These are phyloP conservation scores for Pyricularia sp. DNA, from an alignment of 2,329 filamentous ascomycete genomes.

Conservation along the genomic window DNA sequence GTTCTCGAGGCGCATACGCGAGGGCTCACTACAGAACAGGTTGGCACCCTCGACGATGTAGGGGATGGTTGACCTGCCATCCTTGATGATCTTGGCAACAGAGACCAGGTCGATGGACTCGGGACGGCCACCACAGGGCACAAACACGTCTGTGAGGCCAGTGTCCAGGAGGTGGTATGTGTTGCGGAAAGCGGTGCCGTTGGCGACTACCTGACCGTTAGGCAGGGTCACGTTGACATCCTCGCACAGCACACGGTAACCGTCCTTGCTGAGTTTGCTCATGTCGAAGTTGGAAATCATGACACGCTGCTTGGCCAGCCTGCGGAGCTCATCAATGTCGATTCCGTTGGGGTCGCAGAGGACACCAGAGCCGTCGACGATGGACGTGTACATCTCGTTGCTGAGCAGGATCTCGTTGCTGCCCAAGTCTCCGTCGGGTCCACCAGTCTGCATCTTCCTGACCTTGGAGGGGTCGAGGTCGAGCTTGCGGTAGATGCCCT, in stretches of 20 bases:
- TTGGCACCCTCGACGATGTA: constrained; percentile 96
- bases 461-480: constrained; percentile 78
- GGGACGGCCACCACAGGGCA: constrained; percentile 91
- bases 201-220: constrained; percentile 74
- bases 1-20: constrained; percentile 87
- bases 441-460: constrained; percentile 93
- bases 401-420: constrained; percentile 96
- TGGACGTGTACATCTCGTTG: constrained; percentile 89
- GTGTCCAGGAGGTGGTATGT: constrained; percentile 84
- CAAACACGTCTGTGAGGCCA: constrained; percentile 76
- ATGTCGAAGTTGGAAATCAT: constrained; percentile 88
- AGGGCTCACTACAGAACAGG: constrained; percentile 96
- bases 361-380: constrained; percentile 95
- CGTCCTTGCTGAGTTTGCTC: constrained; percentile 75
- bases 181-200: constrained; percentile 94
- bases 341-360: constrained; percentile 88
- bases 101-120: constrained; percentile 92
- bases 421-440: constrained; percentile 90
- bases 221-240: constrained; percentile 85
- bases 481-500: constrained; percentile 94
- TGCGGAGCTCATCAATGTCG: constrained; percentile 68
- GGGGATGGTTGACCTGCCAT: constrained; percentile 79
- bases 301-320: constrained; percentile 73
- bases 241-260: constrained; percentile 87
- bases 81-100: constrained; percentile 77